Evolutionary conservation across 257 asterid genomes (phyloP).

Genomic region (Plantago major): DNA sequence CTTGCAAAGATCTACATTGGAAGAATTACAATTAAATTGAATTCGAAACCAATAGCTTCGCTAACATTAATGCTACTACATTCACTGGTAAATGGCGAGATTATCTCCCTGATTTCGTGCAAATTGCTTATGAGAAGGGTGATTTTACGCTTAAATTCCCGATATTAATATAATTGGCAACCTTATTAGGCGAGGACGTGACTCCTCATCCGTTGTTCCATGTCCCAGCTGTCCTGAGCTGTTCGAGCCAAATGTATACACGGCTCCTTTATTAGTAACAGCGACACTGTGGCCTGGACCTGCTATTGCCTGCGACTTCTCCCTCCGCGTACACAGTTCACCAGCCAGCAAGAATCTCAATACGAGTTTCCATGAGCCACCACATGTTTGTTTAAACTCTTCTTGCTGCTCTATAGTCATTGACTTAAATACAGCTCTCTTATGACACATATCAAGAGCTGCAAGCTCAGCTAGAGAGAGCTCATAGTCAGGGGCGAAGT

Average conservation of each 20-base stretch:
- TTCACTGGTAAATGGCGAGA: background rate
- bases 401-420: slow-evolving; percentile 60
- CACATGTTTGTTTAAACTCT: slow-evolving; percentile 65
- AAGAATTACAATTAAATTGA: slow-evolving; percentile 25
- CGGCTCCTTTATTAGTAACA: slow-evolving; percentile 82
- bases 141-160: background rate
- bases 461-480: slow-evolving; percentile 97
- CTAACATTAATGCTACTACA: background rate
- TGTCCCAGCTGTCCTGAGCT: slow-evolving; percentile 95
- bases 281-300: slow-evolving; percentile 99
- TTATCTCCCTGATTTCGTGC: background rate
- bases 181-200: slow-evolving; percentile 78
- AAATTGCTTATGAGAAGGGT: background rate
- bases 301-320: slow-evolving; percentile 92
- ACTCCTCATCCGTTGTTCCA: slow-evolving; percentile 74
- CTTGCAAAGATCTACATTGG: slow-evolving; percentile 75
- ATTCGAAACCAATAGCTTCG: slow-evolving; percentile 1
- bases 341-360: slow-evolving; percentile 89
- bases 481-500: slow-evolving; percentile 66
- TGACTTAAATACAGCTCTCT: slow-evolving; percentile 86
- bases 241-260: slow-evolving; percentile 84
- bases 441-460: slow-evolving; percentile 94
- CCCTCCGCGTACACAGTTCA: slow-evolving; percentile 84
- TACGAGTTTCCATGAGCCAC: slow-evolving; percentile 96
- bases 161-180: slow-evolving; percentile 16